Percentiles rank a stretch among this genome's conserved stretches.
Conservation (phyloP, 768 basidiomycete species). For the Lentinula detonsa region DNA sequence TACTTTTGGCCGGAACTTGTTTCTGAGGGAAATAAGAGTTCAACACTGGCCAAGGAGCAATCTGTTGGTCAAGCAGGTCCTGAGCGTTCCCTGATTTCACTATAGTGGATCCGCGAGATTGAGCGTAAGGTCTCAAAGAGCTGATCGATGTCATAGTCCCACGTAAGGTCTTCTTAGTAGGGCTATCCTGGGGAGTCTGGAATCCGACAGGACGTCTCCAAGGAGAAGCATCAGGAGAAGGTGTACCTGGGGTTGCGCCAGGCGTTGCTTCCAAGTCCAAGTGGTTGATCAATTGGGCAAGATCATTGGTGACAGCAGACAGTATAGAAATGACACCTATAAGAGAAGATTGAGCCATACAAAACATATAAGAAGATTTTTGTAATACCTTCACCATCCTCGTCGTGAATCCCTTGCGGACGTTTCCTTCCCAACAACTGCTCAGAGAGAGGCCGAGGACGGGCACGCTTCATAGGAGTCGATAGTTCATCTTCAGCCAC, state of each 20-base stretch:
- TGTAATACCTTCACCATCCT: conserved; percentile 46
- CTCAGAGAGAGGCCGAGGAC: conserved; percentile 60
- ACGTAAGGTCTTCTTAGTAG: conserved; percentile 28
- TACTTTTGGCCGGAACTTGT: background rate
- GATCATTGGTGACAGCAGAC: conserved; percentile 76
- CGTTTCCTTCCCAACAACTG: conserved; percentile 45
- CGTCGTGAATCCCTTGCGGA: conserved; percentile 46
- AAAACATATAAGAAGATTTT: background rate
- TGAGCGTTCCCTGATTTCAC: background rate
- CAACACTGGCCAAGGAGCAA: conserved; percentile 56
- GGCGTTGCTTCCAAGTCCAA: conserved; percentile 82
- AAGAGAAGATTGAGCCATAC: conserved; percentile 2
- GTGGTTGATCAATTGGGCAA: conserved; percentile 72
- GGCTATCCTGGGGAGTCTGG: conserved; percentile 24
- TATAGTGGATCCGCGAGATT: conserved; percentile 16
- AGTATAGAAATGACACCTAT: conserved; percentile 60
- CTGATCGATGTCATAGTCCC: conserved; percentile 34
- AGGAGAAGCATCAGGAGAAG: conserved; percentile 36
- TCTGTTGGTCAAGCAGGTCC: conserved; percentile 42
- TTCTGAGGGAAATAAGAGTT: conserved; percentile 16
- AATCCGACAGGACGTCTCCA: conserved; percentile 5
- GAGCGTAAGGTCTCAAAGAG: conserved; percentile 44
- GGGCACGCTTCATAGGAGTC: conserved; percentile 36
- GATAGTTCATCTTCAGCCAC: conserved; percentile 13
- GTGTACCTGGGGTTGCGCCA: conserved; percentile 38